Evolutionary conservation across 129 eudicot species (phyloP), one percentile per base, ranked within the genome.

Genomic region (Saposhnikovia divaricata): DNA sequence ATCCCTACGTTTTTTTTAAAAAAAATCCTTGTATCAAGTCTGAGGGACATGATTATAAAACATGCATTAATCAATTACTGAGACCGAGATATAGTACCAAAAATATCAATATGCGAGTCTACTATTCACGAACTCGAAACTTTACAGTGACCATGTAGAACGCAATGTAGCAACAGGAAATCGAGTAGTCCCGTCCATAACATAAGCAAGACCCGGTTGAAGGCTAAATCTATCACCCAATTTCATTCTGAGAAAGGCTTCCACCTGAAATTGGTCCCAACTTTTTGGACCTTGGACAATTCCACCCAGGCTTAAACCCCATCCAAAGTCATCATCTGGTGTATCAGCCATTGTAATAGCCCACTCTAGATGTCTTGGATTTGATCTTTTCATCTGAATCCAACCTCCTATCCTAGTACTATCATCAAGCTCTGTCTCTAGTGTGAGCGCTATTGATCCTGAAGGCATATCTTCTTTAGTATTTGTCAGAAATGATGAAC

Each of bases 291-390:
- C 87, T 50, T 78, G 80, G 43, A 77, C 84, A 57, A 81, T 72
- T 53, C 98, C 98, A 47, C 93, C 94, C 75, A 95, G 34, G 75
- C 78, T 89, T 82, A 90, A 68, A 69, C 98, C 98, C 97, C 97
- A 92, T 37, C 98, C 98, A 55, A 95, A 55, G 74, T 90, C 98
- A 80, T 94, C 92, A 74, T 92, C 96, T 50, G 98, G 97, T 5
- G 87, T 85, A 87, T 95, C 98, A 15, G 84, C 84, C 81, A 92
- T 81, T 65, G 86, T 82, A 72, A 85, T 81, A 37, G 93, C 96
- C 98, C 96, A 95, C 12, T 89, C 86, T 27, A 89, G 31, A 81
- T 78, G 71, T 72, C 85, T 83, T 44, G 86, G 78, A 74, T 84
- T 86, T 4, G 87, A 77, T 21, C 55, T 84, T 79, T 80, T 84